Evolutionary conservation across 208 protist genomes (phyloP), one percentile per base, ranked within the genome.

Genomic region (Acanthamoeba culbertsoni): DNA sequence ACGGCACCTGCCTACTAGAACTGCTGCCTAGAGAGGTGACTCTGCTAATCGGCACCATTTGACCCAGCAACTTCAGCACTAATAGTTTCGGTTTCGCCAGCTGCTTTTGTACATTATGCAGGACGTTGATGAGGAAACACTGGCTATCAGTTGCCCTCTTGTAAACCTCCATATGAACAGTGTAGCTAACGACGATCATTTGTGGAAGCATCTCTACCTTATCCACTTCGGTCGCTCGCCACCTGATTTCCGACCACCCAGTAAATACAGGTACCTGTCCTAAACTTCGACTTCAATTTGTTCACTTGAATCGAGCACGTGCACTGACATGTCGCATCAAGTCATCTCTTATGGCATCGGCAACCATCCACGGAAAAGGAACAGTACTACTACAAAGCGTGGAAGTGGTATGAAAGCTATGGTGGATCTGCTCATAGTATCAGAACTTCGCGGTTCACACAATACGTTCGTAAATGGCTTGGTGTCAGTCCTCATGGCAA

Each of bases 331-430:
- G 51, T 57, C 2, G 14, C 18, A 12, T 57, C 51, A 12, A 62
- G 51, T 31, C 55, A 88, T 48, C 20, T 26, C 20, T n/a, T 37
- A 18, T 88, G 43, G 48, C 51, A 88, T 48, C 42, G 51, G 33
- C 77, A 88, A 35, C 77, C 77, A 20, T 12, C 2, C 7, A 88
- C 42, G 26, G 45, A 53, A 14, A 88, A 88, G 48, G 77, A 88
- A 26, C 28, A 88, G 77, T 88, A 88, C 51, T 88, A 88, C 46
- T 28, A 63, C 48, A 88, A 88, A 28, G 46, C 42, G 20, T 88
- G 77, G 77, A 57, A 40, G 28, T 88, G 77, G 77, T 88, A 63
- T 40, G 48, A 88, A 33, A 88, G 45, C 51, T 62, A 63, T 26
- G 77, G 77, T 18, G 42, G 28, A 20, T 23, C 8, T 0, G 1